Evolutionary conservation across 2,329 filamentous ascomycete species (phyloP).

Genomic region (Neopestalotiopsis clavispora): DNA sequence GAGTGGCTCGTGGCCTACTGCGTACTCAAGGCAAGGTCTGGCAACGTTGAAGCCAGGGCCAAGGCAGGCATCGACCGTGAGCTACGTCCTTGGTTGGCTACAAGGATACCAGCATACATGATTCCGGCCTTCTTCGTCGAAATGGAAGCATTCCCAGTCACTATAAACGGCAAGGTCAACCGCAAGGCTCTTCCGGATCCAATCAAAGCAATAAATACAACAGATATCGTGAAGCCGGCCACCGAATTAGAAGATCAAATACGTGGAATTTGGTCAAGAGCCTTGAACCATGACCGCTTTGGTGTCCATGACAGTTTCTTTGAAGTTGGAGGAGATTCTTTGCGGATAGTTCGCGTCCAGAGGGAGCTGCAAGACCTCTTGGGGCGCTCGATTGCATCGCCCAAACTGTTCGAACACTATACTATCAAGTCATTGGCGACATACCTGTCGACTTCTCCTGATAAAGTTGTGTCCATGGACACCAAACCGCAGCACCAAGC

Average conservation of each 20-base stretch:
- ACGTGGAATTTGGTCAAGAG: constrained; percentile 28
- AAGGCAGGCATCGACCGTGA: constrained; percentile 18
- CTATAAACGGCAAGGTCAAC: constrained; percentile 32
- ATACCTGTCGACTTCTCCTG: constrained; percentile 21
- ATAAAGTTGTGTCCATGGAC: background rate
- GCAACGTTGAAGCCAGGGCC: background rate
- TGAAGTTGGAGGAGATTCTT: constrained; percentile 33
- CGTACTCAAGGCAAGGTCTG: constrained; percentile 18
- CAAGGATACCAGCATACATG: constrained; percentile 33
- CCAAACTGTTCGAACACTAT: constrained; percentile 32
- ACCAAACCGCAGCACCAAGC: background rate
- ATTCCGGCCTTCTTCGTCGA: constrained; percentile 34
- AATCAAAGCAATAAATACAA: constrained; percentile 16
- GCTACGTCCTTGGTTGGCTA: constrained; percentile 30
- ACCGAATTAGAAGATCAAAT: constrained; percentile 29
- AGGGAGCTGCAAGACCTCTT: constrained; percentile 30
- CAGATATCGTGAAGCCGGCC: constrained; percentile 13
- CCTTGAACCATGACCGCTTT: constrained; percentile 30
- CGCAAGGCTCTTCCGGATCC: constrained; percentile 33
- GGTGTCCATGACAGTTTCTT: constrained; percentile 34
- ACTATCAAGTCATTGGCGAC: constrained; percentile 33
- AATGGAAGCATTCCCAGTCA: constrained; percentile 31
- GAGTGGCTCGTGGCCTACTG: constrained; percentile 37
- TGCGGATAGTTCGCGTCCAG: constrained; percentile 32
- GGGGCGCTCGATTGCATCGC: constrained; percentile 24